Evolutionary conservation across 371 early-diverging fungal species (phyloP).

Genomic region (Dichotomocladium elegans): DNA sequence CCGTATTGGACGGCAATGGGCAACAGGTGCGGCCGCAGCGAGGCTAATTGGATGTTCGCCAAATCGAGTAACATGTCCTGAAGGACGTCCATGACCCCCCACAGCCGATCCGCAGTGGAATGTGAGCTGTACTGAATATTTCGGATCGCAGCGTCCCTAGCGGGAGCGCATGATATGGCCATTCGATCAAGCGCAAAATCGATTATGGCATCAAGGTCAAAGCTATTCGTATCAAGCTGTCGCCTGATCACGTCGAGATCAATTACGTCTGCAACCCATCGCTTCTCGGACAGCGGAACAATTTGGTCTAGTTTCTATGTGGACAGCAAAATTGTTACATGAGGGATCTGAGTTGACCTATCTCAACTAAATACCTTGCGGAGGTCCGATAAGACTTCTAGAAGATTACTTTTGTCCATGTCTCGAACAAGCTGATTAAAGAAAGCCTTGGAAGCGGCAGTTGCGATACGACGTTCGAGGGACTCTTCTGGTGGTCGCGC

Average conservation of each 20-base stretch:
- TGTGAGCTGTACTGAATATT: conserved; percentile 18
- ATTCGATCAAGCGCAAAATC: conserved; percentile 47
- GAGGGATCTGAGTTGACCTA: neutral
- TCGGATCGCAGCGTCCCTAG: conserved; percentile 60
- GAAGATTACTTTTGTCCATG: conserved; percentile 39
- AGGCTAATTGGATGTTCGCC: conserved; percentile 59
- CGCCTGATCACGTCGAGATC: conserved; percentile 58
- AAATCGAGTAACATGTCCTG: conserved; percentile 74
- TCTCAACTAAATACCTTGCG: conserved; percentile 16
- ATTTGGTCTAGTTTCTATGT: conserved; percentile 21
- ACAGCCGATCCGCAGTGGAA: conserved; percentile 22
- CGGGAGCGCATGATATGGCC: conserved; percentile 68
- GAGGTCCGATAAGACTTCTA: conserved; percentile 50
- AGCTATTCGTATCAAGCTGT: conserved; percentile 40
- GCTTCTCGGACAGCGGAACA: conserved; percentile 15
- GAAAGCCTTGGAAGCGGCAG: conserved; percentile 58
- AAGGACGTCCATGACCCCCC: conserved; percentile 46
- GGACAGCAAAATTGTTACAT: conserved; percentile 16
- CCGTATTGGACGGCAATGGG: conserved; percentile 70
- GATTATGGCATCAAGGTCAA: conserved; percentile 43
- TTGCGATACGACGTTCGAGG: conserved; percentile 48
- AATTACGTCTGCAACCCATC: conserved; percentile 47
- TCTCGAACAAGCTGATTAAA: conserved; percentile 56
- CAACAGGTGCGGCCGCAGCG: conserved; percentile 58
- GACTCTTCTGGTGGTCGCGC: conserved; percentile 21